Base-by-base conservation (phyloP, 2,329 filamentous ascomycete species). In the Neurospora sp. region DNA sequence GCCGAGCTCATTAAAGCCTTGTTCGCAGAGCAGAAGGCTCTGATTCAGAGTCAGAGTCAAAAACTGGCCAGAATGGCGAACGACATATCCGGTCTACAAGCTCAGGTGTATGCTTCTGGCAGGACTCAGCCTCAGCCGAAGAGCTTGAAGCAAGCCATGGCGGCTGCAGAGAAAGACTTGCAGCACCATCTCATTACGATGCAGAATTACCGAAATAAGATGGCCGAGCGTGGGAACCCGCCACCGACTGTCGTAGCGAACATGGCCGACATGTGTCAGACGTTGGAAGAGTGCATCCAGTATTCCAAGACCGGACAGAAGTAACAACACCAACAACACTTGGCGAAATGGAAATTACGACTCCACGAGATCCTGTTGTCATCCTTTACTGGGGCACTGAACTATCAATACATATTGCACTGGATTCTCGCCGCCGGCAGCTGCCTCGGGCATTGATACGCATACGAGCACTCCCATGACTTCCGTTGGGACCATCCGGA, bases 131-230 rank as follows among this genome's bases (percentile, higher is more conserved):
- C 52, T n/a, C 43, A n/a, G 6, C 67, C 74, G 0, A 67, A 72
- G 67, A 74, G 41, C 3, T 57, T 75, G 2, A 69, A 67, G 39
- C 71, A 75, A 33, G 74, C 72, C 8, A 69, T 74, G 67, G 68
- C 66, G 2, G 69, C 67, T 4, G 72, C 71, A 1, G 74, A 74
- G 69, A 68, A 69, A 12, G 73, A 75, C 41, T 43, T 74, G 19
- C 62, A 57, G 12, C 40, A 38, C 11, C 73, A 74, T 57, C 66
- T 71, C 23, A 65, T 36, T 3, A 67, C 67, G 8, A 36, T 75
- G 11, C 39, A 72, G 57, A 28, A 23, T 4, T 71, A 73, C 10
- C 74, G 73, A 38, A 65, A 73, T 33, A 66, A 67, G 17, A 62
- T 72, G 8, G 62, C 57, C 17, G 46, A 62, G 38, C 3, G 37